Conservation (phyloP, 73 alveolate genomes). For the Effrenium voratum region DNA sequence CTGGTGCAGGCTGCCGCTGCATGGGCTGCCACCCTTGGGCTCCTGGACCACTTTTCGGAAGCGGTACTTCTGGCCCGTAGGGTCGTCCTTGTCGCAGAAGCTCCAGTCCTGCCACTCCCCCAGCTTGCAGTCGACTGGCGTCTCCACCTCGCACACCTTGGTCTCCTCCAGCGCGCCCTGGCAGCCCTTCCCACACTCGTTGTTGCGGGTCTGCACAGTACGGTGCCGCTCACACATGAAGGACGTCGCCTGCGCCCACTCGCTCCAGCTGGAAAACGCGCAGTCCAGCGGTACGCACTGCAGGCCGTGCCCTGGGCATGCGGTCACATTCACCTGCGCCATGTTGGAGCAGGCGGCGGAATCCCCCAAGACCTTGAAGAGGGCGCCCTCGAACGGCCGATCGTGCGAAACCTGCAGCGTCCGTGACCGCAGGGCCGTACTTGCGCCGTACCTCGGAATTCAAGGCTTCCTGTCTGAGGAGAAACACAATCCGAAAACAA, state of each 20-base stretch:
- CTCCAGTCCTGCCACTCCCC: slow-evolving; percentile 29
- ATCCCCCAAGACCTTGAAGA: background rate
- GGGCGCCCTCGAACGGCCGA: background rate
- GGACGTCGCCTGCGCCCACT: slow-evolving; percentile 21
- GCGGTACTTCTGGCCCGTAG: slow-evolving; percentile 7
- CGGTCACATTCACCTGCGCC: slow-evolving; percentile 24
- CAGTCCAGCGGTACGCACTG: background rate
- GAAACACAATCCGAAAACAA: no score
- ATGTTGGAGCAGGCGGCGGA: slow-evolving; percentile 26
- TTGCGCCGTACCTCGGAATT: no score
- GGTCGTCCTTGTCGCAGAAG: slow-evolving; percentile 31
- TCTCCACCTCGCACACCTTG: slow-evolving; percentile 11
- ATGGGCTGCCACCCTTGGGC: background rate
- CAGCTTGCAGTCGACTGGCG: background rate
- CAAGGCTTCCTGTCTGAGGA: no score
- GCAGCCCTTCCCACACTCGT: slow-evolving; percentile 17
- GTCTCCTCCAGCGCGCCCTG: background rate
- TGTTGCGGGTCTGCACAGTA: background rate
- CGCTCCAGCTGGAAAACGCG: background rate
- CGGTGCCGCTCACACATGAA: slow-evolving; percentile 24
- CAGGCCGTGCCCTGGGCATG: slow-evolving; percentile 3
- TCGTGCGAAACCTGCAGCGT: background rate
- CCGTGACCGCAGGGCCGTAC: slow-evolving; percentile 32
- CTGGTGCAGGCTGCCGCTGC: slow-evolving; percentile 23
- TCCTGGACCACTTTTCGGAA: slow-evolving; percentile 1